phyloP scores from a whole-genome alignment of 1,139 yeast species.

The Nakaseomyces sp. region DNA sequence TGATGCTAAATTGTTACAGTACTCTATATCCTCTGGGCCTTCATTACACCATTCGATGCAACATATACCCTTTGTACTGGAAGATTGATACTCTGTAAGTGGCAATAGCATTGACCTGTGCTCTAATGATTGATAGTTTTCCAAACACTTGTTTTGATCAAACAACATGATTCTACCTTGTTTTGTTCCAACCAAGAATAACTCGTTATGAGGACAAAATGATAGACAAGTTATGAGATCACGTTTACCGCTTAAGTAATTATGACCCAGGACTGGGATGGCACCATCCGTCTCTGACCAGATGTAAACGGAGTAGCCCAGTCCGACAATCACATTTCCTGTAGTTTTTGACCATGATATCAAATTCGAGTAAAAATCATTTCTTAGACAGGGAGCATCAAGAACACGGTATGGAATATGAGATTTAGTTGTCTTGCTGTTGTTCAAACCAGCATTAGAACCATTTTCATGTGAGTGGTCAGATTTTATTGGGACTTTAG shows the following conservation, averaged over 20 bases:
- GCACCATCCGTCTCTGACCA: conserved; percentile 57
- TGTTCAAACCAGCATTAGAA: conserved; percentile 9
- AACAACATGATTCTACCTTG: conserved; percentile 42
- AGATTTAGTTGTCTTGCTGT: conserved; percentile 23
- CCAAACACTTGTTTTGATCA: conserved; percentile 26
- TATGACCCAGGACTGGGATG: conserved; percentile 30
- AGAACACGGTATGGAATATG: conserved; percentile 43
- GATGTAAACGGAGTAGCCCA: conserved; percentile 49
- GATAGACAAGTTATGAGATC: conserved; percentile 52
- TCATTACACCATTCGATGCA: conserved; percentile 51
- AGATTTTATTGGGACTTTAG: background rate
- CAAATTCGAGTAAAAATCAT: conserved; percentile 74
- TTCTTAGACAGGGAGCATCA: conserved; percentile 67
- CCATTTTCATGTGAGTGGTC: background rate
- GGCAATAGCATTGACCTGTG: conserved; percentile 11
- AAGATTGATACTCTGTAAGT: conserved; percentile 23
- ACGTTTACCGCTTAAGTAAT: conserved; percentile 24
- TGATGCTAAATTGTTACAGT: background rate
- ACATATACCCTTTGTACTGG: conserved; percentile 40
- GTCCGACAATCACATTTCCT: conserved; percentile 58
- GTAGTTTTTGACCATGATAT: conserved; percentile 61
- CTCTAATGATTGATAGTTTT: conserved; percentile 9
- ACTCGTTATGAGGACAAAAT: conserved; percentile 40
- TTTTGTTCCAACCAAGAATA: conserved; percentile 52
- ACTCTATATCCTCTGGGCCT: background rate